Conservation (phyloP, 345 rosid species). For the Salix dunnii region DNA sequence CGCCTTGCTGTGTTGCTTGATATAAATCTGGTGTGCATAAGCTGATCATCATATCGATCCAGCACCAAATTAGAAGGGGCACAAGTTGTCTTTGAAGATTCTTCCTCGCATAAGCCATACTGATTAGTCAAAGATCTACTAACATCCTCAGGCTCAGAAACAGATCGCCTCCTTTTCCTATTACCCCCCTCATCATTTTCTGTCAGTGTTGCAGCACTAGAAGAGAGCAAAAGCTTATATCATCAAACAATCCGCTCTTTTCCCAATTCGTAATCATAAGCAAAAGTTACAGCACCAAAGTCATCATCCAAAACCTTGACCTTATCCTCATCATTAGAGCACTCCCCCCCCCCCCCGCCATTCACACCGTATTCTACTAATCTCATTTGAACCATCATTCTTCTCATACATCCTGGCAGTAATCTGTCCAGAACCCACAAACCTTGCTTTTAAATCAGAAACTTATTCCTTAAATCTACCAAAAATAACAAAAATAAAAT, state of each 20-base stretch:
- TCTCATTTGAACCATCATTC: slow-evolving; percentile 27
- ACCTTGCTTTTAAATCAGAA: slow-evolving; percentile 53
- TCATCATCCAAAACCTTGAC: slow-evolving; percentile 38
- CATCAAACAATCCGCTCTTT: slow-evolving; percentile 62
- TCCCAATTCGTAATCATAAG: slow-evolving; percentile 49
- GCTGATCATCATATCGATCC: slow-evolving; percentile 54
- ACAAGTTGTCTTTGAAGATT: no score
- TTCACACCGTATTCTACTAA: slow-evolving; percentile 82
- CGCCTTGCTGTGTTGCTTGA: slow-evolving; percentile 59
- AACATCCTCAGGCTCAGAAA: no score
- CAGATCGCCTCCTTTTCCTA: no score
- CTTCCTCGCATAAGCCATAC: no score
- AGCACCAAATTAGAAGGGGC: no score
- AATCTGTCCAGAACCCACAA: slow-evolving; percentile 54
- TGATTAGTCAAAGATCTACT: no score
- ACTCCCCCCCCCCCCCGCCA: slow-evolving; percentile 67
- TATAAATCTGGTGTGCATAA: slow-evolving; percentile 48
- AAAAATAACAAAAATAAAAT: no score
- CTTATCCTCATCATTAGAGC: slow-evolving; percentile 30
- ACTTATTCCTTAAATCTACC: slow-evolving; percentile 59
- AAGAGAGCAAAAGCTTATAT: slow-evolving; percentile 52
- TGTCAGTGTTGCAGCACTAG: slow-evolving; percentile 33
- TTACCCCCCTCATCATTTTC: no score
- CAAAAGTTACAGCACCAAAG: slow-evolving; percentile 9
- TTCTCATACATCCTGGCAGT: slow-evolving; percentile 50